These are phyloP conservation scores for Boletus bicolor DNA, from an alignment of 768 basidiomycete genomes.

Conservation along the genomic window DNA sequence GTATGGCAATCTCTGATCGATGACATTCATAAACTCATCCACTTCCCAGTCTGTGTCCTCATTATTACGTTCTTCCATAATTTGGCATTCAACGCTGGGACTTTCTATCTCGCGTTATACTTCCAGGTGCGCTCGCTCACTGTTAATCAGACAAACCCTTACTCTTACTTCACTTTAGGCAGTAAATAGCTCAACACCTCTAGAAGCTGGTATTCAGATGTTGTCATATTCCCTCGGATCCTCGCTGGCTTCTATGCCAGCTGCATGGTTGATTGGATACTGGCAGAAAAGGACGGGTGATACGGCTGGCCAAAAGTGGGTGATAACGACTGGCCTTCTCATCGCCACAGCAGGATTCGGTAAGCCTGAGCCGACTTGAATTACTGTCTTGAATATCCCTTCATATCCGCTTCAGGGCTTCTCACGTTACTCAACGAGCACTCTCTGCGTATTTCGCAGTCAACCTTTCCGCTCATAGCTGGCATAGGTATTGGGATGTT, in stretches of 20 bases:
- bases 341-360: constrained; percentile 74
- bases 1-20: constrained; percentile 37
- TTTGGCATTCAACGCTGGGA: constrained; percentile 78
- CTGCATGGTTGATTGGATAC: constrained; percentile 77
- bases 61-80: constrained; percentile 76
- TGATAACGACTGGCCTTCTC: constrained; percentile 60
- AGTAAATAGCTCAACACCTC: constrained; percentile 65
- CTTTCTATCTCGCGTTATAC: constrained; percentile 81
- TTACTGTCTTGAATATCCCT: neutral
- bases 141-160: neutral
- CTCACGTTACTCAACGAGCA: constrained; percentile 59
- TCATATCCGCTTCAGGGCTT: constrained; percentile 48
- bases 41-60: constrained; percentile 55
- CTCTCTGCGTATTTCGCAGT: constrained; percentile 44
- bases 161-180: constrained; percentile 41
- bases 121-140: constrained; percentile 56
- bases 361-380: constrained; percentile 29
- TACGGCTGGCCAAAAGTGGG: constrained; percentile 62
- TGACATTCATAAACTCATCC: constrained; percentile 7
- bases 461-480: constrained; percentile 62
- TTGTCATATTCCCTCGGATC: constrained; percentile 85
- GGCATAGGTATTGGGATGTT: constrained; percentile 81
- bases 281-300: constrained; percentile 55
- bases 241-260: constrained; percentile 80
- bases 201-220: constrained; percentile 70